Base-by-base conservation (phyloP, 129 eudicot species). In the Pulicaria dysenterica region DNA sequence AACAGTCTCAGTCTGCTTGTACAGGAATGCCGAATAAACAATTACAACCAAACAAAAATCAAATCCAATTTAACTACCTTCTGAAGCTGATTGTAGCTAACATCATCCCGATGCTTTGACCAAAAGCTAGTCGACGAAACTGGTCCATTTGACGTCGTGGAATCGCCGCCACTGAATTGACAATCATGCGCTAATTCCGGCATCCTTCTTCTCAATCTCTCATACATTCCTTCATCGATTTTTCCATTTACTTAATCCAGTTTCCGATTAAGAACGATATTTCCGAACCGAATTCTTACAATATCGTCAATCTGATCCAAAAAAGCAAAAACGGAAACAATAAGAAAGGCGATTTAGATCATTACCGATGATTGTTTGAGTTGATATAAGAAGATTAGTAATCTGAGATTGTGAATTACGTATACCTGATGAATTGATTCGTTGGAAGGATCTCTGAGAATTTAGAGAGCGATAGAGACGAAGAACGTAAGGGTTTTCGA, bases 71-170 rank as follows among this genome's bases (percentile, higher is more conserved):
- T 4, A 36, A 67, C 39, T 76, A 93, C 98, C 98, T 93, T 87
- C 85, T 89, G 92, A 62, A 93, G 96, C 84, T 87, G 95, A 83
- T 87, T 83, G 46, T 79, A 82, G 87, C 86, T 87, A 57, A 93
- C 60, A 69, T 80, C 96, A 64, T 83, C 92, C 6, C 92, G 85
- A 62, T 85, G 87, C 63, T 87, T 84, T 24, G 93, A 80, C 98
- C 98, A 90, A 70, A 90, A 85, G 16, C 83, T 92, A 77, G 50
- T 70, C 67, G 88, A 83, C 49, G 87, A 77, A 15, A 84, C 77
- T 47, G 85, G 69, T 72, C 87, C 89, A 90, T 77, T 76, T 73
- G 85, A 55, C 79, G 83, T 67, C 49, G 83, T 73, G 12, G 75
- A 16, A 73, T 72, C 77, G 59, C 67, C 78, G 67, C 73, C 61